Percentiles rank a stretch among this genome's conserved stretches.
Conservation (phyloP, 1,284 basidiomycete genomes). For the Cryptococcus amylolentus region DNA sequence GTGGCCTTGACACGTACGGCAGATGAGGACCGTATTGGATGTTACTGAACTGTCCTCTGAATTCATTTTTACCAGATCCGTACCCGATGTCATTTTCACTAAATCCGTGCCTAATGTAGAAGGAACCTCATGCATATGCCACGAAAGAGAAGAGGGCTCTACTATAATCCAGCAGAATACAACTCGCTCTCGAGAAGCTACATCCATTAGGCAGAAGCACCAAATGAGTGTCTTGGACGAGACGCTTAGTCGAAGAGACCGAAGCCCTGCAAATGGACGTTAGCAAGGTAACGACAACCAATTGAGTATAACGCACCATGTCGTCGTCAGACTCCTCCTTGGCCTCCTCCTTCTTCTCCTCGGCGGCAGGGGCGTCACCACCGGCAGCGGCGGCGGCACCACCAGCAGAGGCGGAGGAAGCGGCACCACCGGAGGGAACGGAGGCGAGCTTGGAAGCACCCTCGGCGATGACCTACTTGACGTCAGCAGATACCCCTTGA, state of each 20-base stretch:
- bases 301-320: slow-evolving; percentile 63
- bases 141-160: not conserved
- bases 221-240: slow-evolving; percentile 12
- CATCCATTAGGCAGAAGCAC: not conserved
- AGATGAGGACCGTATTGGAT: too few relatives aligned
- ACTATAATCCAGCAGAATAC: not conserved
- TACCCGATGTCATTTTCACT: too few relatives aligned
- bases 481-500: too few relatives aligned
- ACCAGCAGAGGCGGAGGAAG: slow-evolving; percentile 59
- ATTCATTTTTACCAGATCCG: too few relatives aligned
- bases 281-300: not conserved
- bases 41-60: too few relatives aligned
- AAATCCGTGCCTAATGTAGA: not conserved
- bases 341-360: slow-evolving; percentile 81
- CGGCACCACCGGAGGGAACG: slow-evolving; percentile 72
- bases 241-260: slow-evolving; percentile 71
- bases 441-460: slow-evolving; percentile 71
- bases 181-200: not conserved
- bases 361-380: slow-evolving; percentile 60
- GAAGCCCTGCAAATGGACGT: slow-evolving; percentile 59
- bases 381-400: slow-evolving; percentile 56
- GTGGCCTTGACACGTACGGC: too few relatives aligned
- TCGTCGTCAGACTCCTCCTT: slow-evolving; percentile 73
- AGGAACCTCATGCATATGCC: slow-evolving; percentile 7
- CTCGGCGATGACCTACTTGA: slow-evolving; percentile 75